Evolutionary conservation across 805 yeast species (phyloP).

Genomic region (Millerago galiae): DNA sequence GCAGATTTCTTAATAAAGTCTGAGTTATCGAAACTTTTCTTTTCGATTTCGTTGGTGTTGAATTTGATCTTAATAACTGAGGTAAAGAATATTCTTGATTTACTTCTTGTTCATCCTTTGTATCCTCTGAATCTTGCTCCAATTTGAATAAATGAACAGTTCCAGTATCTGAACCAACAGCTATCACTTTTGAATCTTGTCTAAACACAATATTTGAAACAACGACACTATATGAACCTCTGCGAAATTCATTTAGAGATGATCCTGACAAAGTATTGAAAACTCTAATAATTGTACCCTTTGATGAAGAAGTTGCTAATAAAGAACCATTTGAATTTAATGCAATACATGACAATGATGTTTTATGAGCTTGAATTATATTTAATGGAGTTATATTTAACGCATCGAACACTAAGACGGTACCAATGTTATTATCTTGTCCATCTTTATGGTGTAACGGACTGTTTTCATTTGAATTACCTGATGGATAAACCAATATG

Average conservation of each 20-base stretch:
- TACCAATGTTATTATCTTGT: conserved; percentile 7
- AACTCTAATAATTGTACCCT: conserved; percentile 85
- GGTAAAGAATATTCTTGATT: conserved; percentile 8
- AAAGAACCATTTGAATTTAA: conserved; percentile 71
- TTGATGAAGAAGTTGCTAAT: conserved; percentile 82
- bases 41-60: not conserved
- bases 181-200: conserved; percentile 40
- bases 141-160: conserved; percentile 61
- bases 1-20: conserved; percentile 20
- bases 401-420: conserved; percentile 74
- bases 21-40: conserved; percentile 22
- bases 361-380: conserved; percentile 80
- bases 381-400: conserved; percentile 67
- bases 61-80: conserved; percentile 10
- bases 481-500: conserved; percentile 46
- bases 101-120: not conserved
- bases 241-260: conserved; percentile 63
- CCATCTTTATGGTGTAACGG: conserved; percentile 3
- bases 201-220: conserved; percentile 50
- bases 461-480: not conserved
- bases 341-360: conserved; percentile 61
- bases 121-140: not conserved
- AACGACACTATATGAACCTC: conserved; percentile 66
- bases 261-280: conserved; percentile 55
- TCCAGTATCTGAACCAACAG: conserved; percentile 56